These are phyloP conservation scores for Spongispora temasekensis DNA, from an alignment of 1,284 basidiomycete species.

Conservation along the genomic window DNA sequence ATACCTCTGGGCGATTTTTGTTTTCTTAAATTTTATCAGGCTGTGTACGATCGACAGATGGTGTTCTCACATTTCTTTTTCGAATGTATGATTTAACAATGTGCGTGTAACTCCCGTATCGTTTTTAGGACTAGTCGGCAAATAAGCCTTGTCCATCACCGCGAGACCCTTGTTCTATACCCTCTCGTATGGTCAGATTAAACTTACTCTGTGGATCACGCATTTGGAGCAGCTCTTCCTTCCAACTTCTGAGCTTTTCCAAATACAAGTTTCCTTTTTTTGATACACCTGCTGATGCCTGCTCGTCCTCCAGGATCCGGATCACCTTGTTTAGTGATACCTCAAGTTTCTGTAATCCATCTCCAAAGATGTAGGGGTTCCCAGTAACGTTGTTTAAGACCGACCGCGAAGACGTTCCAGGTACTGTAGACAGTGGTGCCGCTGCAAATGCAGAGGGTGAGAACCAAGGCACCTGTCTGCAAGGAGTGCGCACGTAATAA, in stretches of 20 bases:
- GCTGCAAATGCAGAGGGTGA: neutral
- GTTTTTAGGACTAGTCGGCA: conserved; percentile 2
- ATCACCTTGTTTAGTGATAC: conserved; percentile 3
- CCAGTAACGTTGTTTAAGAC: neutral
- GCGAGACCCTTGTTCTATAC: neutral
- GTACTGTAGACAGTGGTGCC: neutral
- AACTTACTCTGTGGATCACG: neutral
- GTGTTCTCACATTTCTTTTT: conserved; percentile 3
- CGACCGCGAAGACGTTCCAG: neutral
- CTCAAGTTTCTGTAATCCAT: conserved; percentile 4
- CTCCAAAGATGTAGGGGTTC: conserved; percentile 7
- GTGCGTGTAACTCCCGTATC: no score
- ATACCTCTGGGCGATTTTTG: conserved; percentile 13
- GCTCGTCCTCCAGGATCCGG: conserved; percentile 2
- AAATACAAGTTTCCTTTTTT: neutral
- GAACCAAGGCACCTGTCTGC: neutral
- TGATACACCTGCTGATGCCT: neutral
- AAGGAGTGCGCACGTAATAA: no score
- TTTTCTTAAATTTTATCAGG: conserved; percentile 4
- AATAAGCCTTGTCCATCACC: conserved; percentile 6
- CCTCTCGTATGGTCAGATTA: neutral
- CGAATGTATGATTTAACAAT: conserved; percentile 2
- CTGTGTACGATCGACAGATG: conserved; percentile 15
- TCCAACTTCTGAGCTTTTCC: conserved; percentile 7
- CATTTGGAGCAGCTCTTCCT: neutral